Conservation (phyloP, 345 rosid genomes). For the Dipteronia dyeriana region DNA sequence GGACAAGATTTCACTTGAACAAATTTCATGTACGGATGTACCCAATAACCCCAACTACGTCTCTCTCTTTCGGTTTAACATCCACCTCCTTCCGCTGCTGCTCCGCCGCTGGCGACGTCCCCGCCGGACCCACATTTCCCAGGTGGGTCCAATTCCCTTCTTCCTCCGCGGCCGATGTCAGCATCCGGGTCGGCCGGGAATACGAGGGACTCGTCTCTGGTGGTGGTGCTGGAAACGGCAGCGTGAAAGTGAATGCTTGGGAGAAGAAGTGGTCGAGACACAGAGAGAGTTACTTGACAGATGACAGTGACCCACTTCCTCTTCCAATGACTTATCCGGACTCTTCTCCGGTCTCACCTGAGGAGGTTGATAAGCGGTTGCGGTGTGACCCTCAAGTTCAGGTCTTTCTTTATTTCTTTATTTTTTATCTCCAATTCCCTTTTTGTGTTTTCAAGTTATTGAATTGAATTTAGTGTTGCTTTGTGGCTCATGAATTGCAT, state of each 20-base stretch:
- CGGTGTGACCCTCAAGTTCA: constrained; percentile 68
- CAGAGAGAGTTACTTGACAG: constrained; percentile 75
- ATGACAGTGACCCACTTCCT: constrained; percentile 75
- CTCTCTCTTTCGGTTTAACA: constrained; percentile 28
- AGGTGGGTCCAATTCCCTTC: constrained; percentile 50
- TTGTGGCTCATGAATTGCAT: not conserved
- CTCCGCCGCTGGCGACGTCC: constrained; percentile 60
- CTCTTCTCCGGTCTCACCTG: constrained; percentile 72
- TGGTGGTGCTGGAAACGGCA: constrained; percentile 26
- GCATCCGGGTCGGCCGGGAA: constrained; percentile 51
- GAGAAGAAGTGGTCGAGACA: constrained; percentile 79
- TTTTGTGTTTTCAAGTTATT: no score
- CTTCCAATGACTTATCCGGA: constrained; percentile 94
- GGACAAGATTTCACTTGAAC: not conserved
- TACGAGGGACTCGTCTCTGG: constrained; percentile 34
- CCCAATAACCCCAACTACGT: constrained; percentile 43
- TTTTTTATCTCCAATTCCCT: not conserved
- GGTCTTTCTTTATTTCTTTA: constrained; percentile 41
- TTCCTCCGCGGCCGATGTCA: constrained; percentile 43
- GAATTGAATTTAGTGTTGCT: not conserved
- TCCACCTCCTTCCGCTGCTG: constrained; percentile 65
- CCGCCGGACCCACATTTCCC: constrained; percentile 47
- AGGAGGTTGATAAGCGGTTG: constrained; percentile 70
- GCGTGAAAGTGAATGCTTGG: constrained; percentile 55
- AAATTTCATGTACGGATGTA: constrained; percentile 63